phyloP scores from a whole-genome alignment of 345 rosid species.

The Acer campestre region DNA sequence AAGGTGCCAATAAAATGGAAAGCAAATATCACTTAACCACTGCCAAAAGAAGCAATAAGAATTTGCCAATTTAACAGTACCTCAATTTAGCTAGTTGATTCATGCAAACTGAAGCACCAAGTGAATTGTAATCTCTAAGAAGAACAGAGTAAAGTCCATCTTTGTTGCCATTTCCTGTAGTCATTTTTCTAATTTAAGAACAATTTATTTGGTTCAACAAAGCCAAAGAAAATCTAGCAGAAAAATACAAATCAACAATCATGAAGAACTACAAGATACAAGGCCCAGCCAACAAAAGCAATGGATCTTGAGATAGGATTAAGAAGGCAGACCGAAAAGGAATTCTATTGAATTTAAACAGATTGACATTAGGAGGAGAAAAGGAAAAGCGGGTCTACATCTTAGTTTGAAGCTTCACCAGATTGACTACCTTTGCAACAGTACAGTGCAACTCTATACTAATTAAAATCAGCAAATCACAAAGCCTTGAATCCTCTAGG shows the following conservation, averaged over 20 bases:
- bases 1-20: neutral
- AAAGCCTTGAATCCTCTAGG: neutral
- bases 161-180: slow-evolving; percentile 93
- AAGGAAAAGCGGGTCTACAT: neutral
- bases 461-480: neutral
- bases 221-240: neutral
- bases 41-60: neutral
- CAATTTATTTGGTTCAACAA: slow-evolving; percentile 7
- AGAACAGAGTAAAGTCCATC: slow-evolving; percentile 95
- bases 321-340: neutral
- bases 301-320: neutral
- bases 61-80: slow-evolving; percentile 33
- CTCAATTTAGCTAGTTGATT: slow-evolving; percentile 95
- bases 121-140: slow-evolving; percentile 86
- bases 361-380: no score
- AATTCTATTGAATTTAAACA: neutral
- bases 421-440: neutral
- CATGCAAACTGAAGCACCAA: slow-evolving; percentile 97
- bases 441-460: neutral
- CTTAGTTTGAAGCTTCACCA: slow-evolving; percentile 1
- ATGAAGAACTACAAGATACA: neutral
- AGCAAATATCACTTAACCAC: neutral
- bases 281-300: neutral
- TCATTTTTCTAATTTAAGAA: slow-evolving; percentile 19
- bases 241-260: neutral